Evolutionary conservation across 306 rosid species (phyloP), one percentile per base, ranked within the genome.

Genomic region (Betula pendula): DNA sequence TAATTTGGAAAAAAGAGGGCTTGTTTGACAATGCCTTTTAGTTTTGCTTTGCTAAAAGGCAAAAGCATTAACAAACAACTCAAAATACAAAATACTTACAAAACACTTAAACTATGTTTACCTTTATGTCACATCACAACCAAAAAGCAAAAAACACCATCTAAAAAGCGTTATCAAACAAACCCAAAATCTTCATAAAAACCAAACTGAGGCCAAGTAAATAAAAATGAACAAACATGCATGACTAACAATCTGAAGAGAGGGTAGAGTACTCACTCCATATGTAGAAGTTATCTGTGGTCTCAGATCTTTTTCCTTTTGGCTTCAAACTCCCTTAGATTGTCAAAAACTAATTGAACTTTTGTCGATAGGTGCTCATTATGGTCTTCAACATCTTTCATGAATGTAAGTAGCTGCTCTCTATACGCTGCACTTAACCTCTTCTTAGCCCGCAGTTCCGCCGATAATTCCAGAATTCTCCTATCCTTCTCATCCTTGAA

Each of bases 401-500:
- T 47, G 16, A 78, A 71, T 35, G 62, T 62, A 22, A 59, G 77
- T 59, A 78, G 53, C 66, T 78, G 81, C 20, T 78, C 81, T 17
- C 66, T 62, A 33, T 78, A 78, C 60, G 71, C 42, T 47, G 81
- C 42, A 40, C 77, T 78, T 69, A 78, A 33, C 27, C 81, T 72
- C 81, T 78, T 78, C 76, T 71, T 78, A 45, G 49, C 66, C 50
- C 81, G 81, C 71, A 78, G 45, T 71, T 78, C 81, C 10, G 81
- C 72, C 0, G 81, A 48, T 68, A 78, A 35, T 78, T 78, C 81
- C 73, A 58, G 76, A 71, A 78, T 78, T 71, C 71, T 78, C 81
- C 38, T 78, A 71, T 78, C 81, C 81, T 78, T 78, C 63, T 78
- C 72, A 71, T 71, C 81, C 81, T 78, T 45, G 63, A 78, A 65